A percentile compares a stretch with the other conserved stretches of the same genome.
phyloP scores from a whole-genome alignment of 2,329 filamentous ascomycete species.

The Pestalotiopsis sp. region DNA sequence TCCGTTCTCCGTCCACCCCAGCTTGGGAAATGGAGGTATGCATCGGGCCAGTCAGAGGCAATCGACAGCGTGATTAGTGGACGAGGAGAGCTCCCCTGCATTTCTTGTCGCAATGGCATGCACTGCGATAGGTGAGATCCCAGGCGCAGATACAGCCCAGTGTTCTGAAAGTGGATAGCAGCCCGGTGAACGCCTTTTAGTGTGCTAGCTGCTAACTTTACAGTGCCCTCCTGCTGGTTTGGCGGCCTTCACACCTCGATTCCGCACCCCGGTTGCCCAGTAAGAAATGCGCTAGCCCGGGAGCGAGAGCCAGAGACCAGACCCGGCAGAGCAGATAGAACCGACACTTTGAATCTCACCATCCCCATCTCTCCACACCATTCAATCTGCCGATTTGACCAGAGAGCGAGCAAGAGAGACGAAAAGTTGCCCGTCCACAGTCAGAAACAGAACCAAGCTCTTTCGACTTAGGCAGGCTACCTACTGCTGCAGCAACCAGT shows the following conservation, averaged over 20 bases:
- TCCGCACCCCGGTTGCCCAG: constrained; percentile 8
- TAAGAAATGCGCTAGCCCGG: constrained; percentile 8
- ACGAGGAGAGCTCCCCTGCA: constrained; percentile 15
- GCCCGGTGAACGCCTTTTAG: neutral
- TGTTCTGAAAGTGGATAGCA: neutral
- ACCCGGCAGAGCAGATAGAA: neutral
- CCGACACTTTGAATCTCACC: neutral
- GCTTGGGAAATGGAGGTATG: constrained; percentile 1
- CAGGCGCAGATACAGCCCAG: neutral
- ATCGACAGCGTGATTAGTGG: constrained; percentile 22
- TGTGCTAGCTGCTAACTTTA: neutral
- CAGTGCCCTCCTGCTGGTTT: neutral
- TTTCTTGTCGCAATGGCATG: neutral
- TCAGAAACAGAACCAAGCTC: neutral
- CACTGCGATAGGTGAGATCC: neutral
- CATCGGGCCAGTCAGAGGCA: constrained; percentile 17
- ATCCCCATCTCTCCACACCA: constrained; percentile 2
- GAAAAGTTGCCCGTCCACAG: neutral
- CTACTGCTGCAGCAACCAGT: neutral
- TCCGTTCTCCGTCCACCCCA: neutral
- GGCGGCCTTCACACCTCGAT: neutral
- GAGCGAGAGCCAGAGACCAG: neutral
- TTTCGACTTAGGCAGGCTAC: neutral
- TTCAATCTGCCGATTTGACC: constrained; percentile 1
- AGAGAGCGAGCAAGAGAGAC: neutral